Percentiles rank a stretch among this genome's conserved stretches.
Conservation (phyloP, 148 eudicot species). For the Spergularia marina region DNA sequence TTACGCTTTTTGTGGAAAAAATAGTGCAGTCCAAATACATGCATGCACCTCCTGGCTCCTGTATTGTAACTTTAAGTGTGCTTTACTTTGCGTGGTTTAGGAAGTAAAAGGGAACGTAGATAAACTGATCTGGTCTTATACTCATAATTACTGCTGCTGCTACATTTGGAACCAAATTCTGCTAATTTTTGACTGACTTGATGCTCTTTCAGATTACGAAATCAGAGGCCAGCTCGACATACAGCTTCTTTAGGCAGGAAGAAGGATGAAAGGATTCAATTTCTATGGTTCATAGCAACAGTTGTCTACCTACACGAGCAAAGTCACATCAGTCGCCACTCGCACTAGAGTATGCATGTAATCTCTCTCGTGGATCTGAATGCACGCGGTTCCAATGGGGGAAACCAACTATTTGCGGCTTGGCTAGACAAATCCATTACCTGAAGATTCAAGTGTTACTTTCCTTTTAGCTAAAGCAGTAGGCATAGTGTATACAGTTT, state of each 20-base stretch:
- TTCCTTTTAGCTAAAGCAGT: no score
- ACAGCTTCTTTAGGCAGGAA: constrained; percentile 65
- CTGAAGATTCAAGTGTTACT: not conserved
- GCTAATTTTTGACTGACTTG: constrained; percentile 1
- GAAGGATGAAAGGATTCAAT: constrained; percentile 30
- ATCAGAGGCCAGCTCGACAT: constrained; percentile 69
- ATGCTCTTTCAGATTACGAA: constrained; percentile 58
- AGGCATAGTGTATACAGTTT: not conserved
- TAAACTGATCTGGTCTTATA: not conserved
- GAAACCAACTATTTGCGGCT: not conserved
- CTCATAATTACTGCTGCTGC: not conserved
- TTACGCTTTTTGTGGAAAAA: no score
- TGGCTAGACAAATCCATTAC: not conserved
- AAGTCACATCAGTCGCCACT: not conserved
- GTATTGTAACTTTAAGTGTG: not conserved
- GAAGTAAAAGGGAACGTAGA: not conserved
- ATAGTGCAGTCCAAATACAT: no score
- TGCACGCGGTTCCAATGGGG: not conserved
- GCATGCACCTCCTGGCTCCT: not conserved
- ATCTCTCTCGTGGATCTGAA: constrained; percentile 16
- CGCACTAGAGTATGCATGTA: not conserved
- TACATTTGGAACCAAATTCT: not conserved
- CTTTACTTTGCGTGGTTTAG: constrained; percentile 3
- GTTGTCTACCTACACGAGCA: not conserved
- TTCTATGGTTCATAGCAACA: not conserved